phyloP scores from a whole-genome alignment of 2,329 filamentous ascomycete genomes.

The Cryphonectria nitschkei region DNA sequence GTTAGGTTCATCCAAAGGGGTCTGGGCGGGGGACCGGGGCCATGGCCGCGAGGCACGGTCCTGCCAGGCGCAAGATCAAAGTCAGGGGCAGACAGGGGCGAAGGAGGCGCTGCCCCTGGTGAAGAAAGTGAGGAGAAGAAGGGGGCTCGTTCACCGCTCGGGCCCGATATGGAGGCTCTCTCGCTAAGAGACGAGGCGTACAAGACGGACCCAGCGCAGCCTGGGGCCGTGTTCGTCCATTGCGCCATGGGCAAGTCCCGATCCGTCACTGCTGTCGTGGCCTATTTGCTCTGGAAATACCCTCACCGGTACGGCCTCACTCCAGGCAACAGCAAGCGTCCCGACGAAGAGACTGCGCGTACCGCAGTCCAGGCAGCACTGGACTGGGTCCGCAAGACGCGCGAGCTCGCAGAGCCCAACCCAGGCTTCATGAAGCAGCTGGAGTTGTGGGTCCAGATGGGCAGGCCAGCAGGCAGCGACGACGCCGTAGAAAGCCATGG shows the following conservation, averaged over 20 bases:
- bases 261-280: constrained; percentile 81
- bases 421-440: constrained; percentile 89
- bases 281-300: constrained; percentile 78
- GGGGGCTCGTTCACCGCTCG: not conserved
- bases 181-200: constrained; percentile 23
- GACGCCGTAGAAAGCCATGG: constrained; percentile 65
- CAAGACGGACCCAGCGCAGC: constrained; percentile 25
- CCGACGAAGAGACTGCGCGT: constrained; percentile 43
- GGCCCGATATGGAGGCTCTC: constrained; percentile 8
- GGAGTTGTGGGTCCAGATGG: constrained; percentile 85
- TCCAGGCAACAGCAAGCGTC: constrained; percentile 48
- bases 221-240: constrained; percentile 58
- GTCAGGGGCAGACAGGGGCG: not conserved
- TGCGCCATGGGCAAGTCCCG: constrained; percentile 97
- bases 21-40: constrained; percentile 44
- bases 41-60: constrained; percentile 17
- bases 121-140: not conserved
- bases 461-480: constrained; percentile 66
- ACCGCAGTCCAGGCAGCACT: constrained; percentile 66
- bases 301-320: constrained; percentile 54
- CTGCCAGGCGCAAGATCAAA: constrained; percentile 11
- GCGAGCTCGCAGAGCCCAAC: constrained; percentile 86
- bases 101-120: not conserved
- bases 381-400: constrained; percentile 67
- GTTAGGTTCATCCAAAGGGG: constrained; percentile 84